Evolutionary conservation across 2,329 filamentous ascomycete species (phyloP), one percentile per base, ranked within the genome.

Genomic region (Incumbomyces delicatus): DNA sequence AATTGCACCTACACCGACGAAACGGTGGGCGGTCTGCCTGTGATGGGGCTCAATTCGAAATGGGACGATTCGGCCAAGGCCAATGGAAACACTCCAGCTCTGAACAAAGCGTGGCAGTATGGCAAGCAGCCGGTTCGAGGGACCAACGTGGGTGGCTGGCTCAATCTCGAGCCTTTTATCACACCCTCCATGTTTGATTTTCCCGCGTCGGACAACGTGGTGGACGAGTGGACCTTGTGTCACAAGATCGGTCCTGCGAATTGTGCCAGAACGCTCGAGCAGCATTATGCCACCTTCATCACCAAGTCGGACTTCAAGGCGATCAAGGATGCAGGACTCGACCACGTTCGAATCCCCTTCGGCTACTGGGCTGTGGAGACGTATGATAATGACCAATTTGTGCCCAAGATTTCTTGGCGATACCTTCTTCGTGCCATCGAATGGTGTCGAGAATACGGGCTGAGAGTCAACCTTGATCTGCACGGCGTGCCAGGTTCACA

Each of bases 291-390:
- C 1, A 79, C 78, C 0, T 98, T 95, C 60, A 80, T 96, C 36
- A 89, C 78, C 0, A 87, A 94, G 61, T 71, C 83, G 48, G 88
- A 86, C 2, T 95, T 96, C 63, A 73, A 74, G 47, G 84, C 90
- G 34, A 95, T 98, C 50, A 80, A 80, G 41, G 81, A 79, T 33
- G 92, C 92, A 1, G 92, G 92, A 0, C 78, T 98, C 38, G 92
- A 98, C 61, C 92, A 98, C 62, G 85, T 98, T n/a, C 84, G 92
- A 46, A 95, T 98, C 45, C 88, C 86, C 0, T 96, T 83, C 63
- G 87, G 84, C 8, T 98, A 98, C 71, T 98, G 92, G 92, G 87
- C 89, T 0, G 81, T 96, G 1, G 78, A 81, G 48, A 84, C 81
- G 0, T 95, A 94, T 63, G 81, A 86, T 22, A 80, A 74, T 36